phyloP scores from a whole-genome alignment of 768 basidiomycete species.

The Tricholomella constricta region DNA sequence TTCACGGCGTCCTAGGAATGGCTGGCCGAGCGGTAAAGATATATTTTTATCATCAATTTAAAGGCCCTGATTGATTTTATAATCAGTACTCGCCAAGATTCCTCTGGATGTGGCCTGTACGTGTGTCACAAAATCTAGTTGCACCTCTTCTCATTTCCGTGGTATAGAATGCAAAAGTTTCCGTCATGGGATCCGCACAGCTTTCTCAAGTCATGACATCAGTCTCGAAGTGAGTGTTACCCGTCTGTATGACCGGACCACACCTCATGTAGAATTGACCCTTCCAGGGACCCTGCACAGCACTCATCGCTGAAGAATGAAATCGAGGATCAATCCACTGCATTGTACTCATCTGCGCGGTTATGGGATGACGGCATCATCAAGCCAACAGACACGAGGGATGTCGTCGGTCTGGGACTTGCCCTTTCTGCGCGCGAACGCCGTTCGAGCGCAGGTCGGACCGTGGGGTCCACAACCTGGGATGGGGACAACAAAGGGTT shows the following conservation, averaged over 20 bases:
- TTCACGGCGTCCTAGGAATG: constrained; percentile 57
- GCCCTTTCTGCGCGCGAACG: constrained; percentile 66
- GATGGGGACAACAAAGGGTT: constrained; percentile 72
- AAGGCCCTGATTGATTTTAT: constrained; percentile 2
- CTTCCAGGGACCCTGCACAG: constrained; percentile 71
- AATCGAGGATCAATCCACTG: constrained; percentile 88
- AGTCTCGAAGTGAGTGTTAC: constrained; percentile 66
- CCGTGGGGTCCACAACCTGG: constrained; percentile 55
- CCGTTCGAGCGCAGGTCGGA: constrained; percentile 13
- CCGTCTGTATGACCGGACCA: neutral
- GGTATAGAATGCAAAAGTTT: constrained; percentile 82
- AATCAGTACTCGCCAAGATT: constrained; percentile 88
- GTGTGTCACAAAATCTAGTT: constrained; percentile 26
- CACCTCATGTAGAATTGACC: neutral
- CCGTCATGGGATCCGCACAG: constrained; percentile 95
- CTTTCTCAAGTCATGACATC: constrained; percentile 91
- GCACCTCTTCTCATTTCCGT: constrained; percentile 9
- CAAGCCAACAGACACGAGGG: constrained; percentile 83
- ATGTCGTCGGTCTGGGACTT: constrained; percentile 86
- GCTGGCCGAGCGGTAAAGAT: constrained; percentile 83
- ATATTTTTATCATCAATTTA: neutral
- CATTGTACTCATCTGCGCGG: constrained; percentile 87
- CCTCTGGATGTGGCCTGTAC: constrained; percentile 97
- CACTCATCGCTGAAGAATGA: constrained; percentile 73
- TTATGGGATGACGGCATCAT: constrained; percentile 96